Conservation (phyloP, 129 eudicot species). For the Dittrichia graveolens region DNA sequence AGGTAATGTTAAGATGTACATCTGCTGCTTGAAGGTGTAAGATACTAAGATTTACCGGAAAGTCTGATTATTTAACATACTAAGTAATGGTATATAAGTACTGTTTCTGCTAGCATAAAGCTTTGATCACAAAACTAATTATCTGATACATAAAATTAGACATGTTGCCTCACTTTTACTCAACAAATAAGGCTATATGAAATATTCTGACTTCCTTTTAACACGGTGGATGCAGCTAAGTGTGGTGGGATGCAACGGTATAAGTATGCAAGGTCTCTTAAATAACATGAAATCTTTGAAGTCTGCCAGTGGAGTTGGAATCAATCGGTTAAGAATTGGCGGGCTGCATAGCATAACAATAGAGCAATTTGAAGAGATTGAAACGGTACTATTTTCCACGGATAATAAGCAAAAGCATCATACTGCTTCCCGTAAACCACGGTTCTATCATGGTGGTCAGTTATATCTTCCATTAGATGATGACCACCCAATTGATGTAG, state of each 20-base stretch:
- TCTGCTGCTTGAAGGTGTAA: slow-evolving; percentile 19
- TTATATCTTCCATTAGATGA: slow-evolving; percentile 64
- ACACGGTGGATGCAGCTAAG: slow-evolving; percentile 54
- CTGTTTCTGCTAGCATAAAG: not conserved
- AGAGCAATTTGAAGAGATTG: slow-evolving; percentile 51
- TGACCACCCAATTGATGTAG: slow-evolving; percentile 70
- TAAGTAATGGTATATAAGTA: not conserved
- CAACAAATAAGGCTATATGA: not conserved
- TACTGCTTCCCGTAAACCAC: slow-evolving; percentile 40
- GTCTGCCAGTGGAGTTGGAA: slow-evolving; percentile 32
- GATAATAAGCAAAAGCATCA: slow-evolving; percentile 26
- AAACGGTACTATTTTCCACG: slow-evolving; percentile 33
- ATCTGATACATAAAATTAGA: too few species aligned
- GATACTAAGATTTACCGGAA: too few species aligned
- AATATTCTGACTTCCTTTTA: not conserved
- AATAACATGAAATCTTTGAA: slow-evolving; percentile 47
- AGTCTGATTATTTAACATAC: not conserved
- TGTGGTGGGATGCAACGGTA: slow-evolving; percentile 56
- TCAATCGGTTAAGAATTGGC: slow-evolving; percentile 58
- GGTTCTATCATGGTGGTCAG: slow-evolving; percentile 48
- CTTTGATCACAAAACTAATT: not conserved
- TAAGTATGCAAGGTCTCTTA: slow-evolving; percentile 50
- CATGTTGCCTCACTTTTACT: too few species aligned
- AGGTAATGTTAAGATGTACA: not conserved
- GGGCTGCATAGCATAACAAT: slow-evolving; percentile 42